phyloP scores from a whole-genome alignment of 2,329 filamentous ascomycete genomes.

The Nakataea oryzae region DNA sequence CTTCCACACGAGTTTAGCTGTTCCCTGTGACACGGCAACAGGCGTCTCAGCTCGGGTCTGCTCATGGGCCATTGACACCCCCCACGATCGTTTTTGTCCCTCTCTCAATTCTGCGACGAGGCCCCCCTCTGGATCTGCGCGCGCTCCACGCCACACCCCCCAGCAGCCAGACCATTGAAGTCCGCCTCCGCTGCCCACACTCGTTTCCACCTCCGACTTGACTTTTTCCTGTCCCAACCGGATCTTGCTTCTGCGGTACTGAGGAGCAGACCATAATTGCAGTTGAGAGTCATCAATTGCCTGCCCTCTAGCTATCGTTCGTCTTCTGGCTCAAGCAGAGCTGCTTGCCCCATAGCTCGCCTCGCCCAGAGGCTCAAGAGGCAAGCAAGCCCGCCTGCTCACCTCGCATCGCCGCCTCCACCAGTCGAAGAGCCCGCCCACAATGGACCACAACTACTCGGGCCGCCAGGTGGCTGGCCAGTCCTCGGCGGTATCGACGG shows the following conservation, averaged over 20 bases:
- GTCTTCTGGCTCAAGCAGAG: neutral
- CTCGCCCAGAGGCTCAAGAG: neutral
- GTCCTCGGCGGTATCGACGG: constrained; percentile 26
- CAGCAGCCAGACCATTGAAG: neutral
- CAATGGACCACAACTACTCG: constrained; percentile 13
- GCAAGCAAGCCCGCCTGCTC: neutral
- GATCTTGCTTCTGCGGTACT: neutral
- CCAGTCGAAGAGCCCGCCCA: neutral
- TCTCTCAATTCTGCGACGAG: neutral
- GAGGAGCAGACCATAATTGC: neutral
- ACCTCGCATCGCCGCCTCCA: too few relatives aligned
- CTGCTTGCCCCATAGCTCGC: neutral
- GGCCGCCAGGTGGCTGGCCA: constrained; percentile 15
- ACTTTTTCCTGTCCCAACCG: neutral
- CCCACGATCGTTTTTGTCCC: neutral
- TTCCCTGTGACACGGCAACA: neutral
- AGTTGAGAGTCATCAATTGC: neutral
- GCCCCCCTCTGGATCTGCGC: neutral
- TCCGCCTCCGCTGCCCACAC: neutral
- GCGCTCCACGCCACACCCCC: neutral
- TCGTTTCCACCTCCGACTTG: neutral
- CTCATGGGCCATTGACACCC: neutral
- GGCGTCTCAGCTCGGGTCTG: neutral
- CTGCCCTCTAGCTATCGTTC: neutral
- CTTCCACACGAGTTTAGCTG: neutral